Base-by-base conservation (phyloP, 306 rosid species). In the Hippophae tibetana region DNA sequence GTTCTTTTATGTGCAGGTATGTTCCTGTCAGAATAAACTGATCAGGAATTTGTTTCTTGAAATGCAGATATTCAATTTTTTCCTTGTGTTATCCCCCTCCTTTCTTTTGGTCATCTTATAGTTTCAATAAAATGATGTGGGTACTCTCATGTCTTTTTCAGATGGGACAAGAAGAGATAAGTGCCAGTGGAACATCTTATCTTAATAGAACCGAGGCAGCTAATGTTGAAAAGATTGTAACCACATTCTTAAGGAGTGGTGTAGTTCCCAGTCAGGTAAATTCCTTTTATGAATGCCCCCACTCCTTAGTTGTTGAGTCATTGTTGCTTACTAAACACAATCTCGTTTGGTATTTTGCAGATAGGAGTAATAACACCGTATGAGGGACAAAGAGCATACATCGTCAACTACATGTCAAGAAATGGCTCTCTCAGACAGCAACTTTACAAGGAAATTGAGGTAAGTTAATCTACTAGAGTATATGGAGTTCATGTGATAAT, bases 111-210 rank as follows among this genome's bases (percentile, higher is more conserved):
- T 31, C 38, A 31, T 31, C 38, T 2, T 2, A 2, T 31, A 31
- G 38, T 31, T 31, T 31, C 38, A 31, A 31, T 2, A 31, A 31
- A 27, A 31, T 31, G 38, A 31, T 31, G 38, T 31, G 38, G 38
- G 5, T 31, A 31, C 38, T 31, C 57, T 5, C 55, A 27, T 9
- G 46, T 76, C 49, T 77, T 77, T 50, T 77, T 13, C 74, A 93
- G 99, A 93, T 93, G 99, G 99, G 99, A 63, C 99, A 93, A 89
- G 99, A 93, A 70, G 99, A 93, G 82, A 93, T 93, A 58, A 93
- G 99, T 64, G 97, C 99, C 46, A 93, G 99, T 9, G 99, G 99
- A 60, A 93, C 99, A 56, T 93, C 99, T 44, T 93, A 93, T 67
- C 73, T 93, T 52, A 93, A 93, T 78, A 86, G 99, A 78, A 93